Evolutionary conservation across 2,329 filamentous ascomycete genomes (phyloP).

Genomic region (Botryotinia convoluta): DNA sequence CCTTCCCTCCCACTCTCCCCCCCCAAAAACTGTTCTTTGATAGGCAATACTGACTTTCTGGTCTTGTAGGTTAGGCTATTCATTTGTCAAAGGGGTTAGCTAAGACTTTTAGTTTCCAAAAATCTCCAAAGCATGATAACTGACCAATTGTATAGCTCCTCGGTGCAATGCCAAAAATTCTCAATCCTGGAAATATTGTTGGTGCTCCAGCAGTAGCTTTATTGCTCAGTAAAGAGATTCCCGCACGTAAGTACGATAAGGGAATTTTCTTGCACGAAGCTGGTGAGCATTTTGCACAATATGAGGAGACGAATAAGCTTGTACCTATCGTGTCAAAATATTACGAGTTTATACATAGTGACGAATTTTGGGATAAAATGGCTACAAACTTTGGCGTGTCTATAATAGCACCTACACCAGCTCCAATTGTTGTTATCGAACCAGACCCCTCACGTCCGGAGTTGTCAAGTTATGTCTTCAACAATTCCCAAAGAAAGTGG

Average conservation of each 20-base stretch:
- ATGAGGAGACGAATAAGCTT: not conserved
- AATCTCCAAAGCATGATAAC: not conserved
- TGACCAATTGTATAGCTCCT: not conserved
- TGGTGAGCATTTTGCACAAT: not conserved
- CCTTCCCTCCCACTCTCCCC: too few species aligned
- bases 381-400: not conserved
- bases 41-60: not conserved
- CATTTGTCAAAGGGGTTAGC: conserved; percentile 5
- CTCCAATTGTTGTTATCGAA: not conserved
- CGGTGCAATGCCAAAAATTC: not conserved
- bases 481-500: not conserved
- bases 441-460: not conserved
- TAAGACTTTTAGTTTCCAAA: not conserved
- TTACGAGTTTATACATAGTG: not conserved
- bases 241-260: not conserved
- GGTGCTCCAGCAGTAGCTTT: not conserved
- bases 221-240: conserved; percentile 4
- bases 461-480: not conserved
- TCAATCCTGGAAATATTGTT: not conserved
- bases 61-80: not conserved
- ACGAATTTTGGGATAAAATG: not conserved
- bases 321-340: not conserved
- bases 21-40: not conserved
- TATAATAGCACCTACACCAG: conserved; percentile 7
- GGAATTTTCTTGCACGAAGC: conserved; percentile 11